Conservation (phyloP, 1,139 yeast species). For the Meyerozyma elateridarum region DNA sequence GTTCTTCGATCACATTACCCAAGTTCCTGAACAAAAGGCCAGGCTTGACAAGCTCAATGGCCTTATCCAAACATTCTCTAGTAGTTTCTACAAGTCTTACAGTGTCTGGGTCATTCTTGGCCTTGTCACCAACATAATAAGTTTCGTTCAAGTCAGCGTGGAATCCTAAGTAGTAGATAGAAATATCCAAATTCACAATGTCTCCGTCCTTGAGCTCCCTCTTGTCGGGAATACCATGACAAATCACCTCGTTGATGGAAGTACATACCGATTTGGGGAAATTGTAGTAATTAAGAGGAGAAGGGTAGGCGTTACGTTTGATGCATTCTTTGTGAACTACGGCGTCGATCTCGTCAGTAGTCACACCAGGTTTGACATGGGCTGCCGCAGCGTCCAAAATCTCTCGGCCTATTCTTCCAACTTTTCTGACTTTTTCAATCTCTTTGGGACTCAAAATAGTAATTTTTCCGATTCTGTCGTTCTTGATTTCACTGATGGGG, state of each 20-base stretch:
- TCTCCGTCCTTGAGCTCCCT: slow-evolving; percentile 88
- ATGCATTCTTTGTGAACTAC: slow-evolving; percentile 85
- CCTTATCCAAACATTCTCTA: slow-evolving; percentile 80
- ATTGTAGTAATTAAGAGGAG: slow-evolving; percentile 91
- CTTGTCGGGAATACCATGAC: slow-evolving; percentile 97
- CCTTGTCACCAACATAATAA: slow-evolving; percentile 92
- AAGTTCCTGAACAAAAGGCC: slow-evolving; percentile 84
- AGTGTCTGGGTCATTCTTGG: slow-evolving; percentile 65
- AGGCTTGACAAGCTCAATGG: slow-evolving; percentile 83
- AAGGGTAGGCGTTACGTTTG: slow-evolving; percentile 89
- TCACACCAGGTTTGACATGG: slow-evolving; percentile 77
- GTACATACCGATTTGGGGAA: slow-evolving; percentile 93
- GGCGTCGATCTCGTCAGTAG: slow-evolving; percentile 89
- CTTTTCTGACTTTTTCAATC: slow-evolving; percentile 68
- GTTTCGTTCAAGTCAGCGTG: slow-evolving; percentile 97
- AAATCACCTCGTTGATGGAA: slow-evolving; percentile 88
- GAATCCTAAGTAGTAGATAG: slow-evolving; percentile 79
- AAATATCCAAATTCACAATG: slow-evolving; percentile 85
- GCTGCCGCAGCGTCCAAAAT: slow-evolving; percentile 84
- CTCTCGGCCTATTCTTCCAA: slow-evolving; percentile 77
- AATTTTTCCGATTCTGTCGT: slow-evolving; percentile 66
- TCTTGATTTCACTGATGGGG: slow-evolving; percentile 73
- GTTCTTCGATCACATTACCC: slow-evolving; percentile 86
- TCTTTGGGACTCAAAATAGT: slow-evolving; percentile 60
- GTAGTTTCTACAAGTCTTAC: slow-evolving; percentile 92